Evolutionary conservation across 805 yeast genomes (phyloP).

Genomic region (Diddensiella santjacobensis): DNA sequence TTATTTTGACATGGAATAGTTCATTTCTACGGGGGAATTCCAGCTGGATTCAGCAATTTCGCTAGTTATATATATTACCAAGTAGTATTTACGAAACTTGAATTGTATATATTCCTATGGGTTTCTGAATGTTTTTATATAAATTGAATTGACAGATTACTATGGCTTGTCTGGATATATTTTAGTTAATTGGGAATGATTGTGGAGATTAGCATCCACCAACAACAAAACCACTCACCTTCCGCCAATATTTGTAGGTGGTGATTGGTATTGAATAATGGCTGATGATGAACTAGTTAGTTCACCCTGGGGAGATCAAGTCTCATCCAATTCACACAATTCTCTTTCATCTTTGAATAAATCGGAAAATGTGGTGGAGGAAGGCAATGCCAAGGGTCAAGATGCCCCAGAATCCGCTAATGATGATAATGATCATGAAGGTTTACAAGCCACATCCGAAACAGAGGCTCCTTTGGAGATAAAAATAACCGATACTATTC

Average conservation of each 20-base stretch:
- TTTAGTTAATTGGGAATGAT: too few species aligned
- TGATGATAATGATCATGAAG: neutral
- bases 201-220: too few species aligned
- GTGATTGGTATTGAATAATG: constrained; percentile 9
- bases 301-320: constrained; percentile 27
- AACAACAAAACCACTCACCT: too few species aligned
- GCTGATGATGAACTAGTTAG: constrained; percentile 21
- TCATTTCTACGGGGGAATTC: too few species aligned
- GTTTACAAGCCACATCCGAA: neutral
- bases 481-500: neutral
- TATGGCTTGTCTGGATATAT: too few species aligned
- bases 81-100: neutral
- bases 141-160: too few species aligned
- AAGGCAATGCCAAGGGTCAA: neutral
- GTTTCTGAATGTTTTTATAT: too few species aligned
- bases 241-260: too few species aligned
- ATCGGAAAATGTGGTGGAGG: neutral
- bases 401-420: neutral
- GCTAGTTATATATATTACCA: neutral
- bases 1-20: too few species aligned
- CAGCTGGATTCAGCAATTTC: neutral
- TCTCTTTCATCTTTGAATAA: constrained; percentile 13
- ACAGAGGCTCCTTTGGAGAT: neutral
- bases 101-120: too few species aligned
- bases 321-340: constrained; percentile 11